Base-by-base conservation (phyloP, 2,329 filamentous ascomycete genomes). In the Paracorniculantispora psalliotae region DNA sequence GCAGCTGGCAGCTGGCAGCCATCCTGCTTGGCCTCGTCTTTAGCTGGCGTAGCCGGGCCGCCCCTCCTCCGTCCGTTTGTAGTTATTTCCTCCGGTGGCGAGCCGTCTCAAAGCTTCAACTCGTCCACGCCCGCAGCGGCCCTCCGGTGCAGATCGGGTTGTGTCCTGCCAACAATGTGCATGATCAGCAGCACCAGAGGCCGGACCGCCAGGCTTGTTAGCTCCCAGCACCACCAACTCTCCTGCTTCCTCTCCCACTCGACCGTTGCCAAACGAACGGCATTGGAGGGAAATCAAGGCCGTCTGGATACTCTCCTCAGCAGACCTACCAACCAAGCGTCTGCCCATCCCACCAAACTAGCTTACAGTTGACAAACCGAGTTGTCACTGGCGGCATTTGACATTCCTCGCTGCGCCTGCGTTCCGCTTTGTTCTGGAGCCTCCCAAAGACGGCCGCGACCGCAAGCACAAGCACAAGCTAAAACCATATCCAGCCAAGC, bases 401-500 rank as follows among this genome's bases (percentile, higher is more conserved):
- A 57, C 54, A 49, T 57, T 57, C 54, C 54, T 57, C 35, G 23
- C 30, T 41, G 33, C 33, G 33, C 35, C 46, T 12, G 37, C 25
- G 44, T 50, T 47, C 33, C 44, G 33, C 23, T n/a, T 25, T 39
- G 43, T 30, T 49, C 35, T 33, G 54, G 35, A 57, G 54, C 33
- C 30, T 39, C 30, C 21, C 17, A 47, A 19, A 37, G 23, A 37
- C 5, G 26, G 23, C 39, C 26, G 19, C 30, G n/a, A 30, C 43
- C 52, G 1, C 26, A 41, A 6, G 10, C 33, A 35, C n/a, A n/a
- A n/a, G 28, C 43, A 30, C 43, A 28, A 13, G 54, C 54, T 57
- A 57, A 46, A 25, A 50, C 54, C 54, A 57, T n/a, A 43, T 57
- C 26, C 15, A 52, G 56, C 25, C 56, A 52, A 59, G 48, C 28